Evolutionary conservation across 352 stramenopile genomes (phyloP), one percentile per base, ranked within the genome.

Genomic region (Phytophthora macrochlamydospora): DNA sequence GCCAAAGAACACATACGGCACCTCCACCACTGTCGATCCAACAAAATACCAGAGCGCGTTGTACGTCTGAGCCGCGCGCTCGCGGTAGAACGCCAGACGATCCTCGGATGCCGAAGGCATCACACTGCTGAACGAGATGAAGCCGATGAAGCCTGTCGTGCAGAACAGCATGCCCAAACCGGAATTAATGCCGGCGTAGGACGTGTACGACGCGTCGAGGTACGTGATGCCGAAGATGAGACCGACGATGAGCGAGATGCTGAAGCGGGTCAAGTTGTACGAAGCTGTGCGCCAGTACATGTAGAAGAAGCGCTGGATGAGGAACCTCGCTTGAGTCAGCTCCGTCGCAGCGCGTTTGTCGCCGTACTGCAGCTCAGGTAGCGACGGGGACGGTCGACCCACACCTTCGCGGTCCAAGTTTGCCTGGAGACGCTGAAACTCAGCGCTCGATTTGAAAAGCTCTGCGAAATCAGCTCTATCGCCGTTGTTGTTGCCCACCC

Each of bases 221-320:
- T 90, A 94, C n/a, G 89, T 72, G 9, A 83, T 74, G 11, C 73
- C 83, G 28, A 95, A 81, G 46, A 95, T 66, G 7, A 90, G 62
- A 9, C 77, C 84, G 55, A 95, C 81, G 2, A 87, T 29, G 24
- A 73, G 33, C 37, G 65, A 85, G n/a, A 94, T 73, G 18, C 87
- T 65, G 3, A 91, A 51, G 7, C 89, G 73, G 18, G 78, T 49
- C 8, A 49, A 29, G 13, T 49, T 49, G 43, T 49, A 49, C 14
- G 43, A 49, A 2, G 43, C 8, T n/a, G 73, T 89, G 28, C 90
- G 75, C 79, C 79, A 95, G 64, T 95, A 95, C 48, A 86, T 81
- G 56, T 56, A 7, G 18, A 49, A 29, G 43, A 49, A 49, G 12
- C 43, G 43, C 14, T 29, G 14, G 7, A 49, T 29, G 2, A 49